Evolutionary conservation across 148 eudicot genomes (phyloP), one percentile per base, ranked within the genome.

Genomic region (Linanthus parryae): DNA sequence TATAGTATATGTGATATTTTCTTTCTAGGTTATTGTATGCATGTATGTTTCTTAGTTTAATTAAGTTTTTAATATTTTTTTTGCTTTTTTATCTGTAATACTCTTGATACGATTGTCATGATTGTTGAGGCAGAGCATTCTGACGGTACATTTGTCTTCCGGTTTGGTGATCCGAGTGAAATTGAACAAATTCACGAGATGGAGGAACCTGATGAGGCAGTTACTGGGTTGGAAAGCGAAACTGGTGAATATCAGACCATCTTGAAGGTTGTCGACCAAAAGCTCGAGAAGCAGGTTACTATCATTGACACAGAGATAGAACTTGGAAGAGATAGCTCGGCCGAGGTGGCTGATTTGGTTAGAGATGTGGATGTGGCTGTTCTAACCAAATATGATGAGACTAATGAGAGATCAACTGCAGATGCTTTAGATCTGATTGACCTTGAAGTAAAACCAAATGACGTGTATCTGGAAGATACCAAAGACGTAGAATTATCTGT

Each of bases 101-200:
- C n/a, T n/a, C n/a, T n/a, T 54, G 26, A 30, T 16, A 5, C 8
- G 19, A 35, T 5, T 21, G 10, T 48, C 16, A 24, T 48, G 45
- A 31, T 20, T 47, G 34, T 56, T 39, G 48, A 24, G 30, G 50
- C 72, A 89, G 97, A 77, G 58, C 41, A 60, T 46, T 58, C 74
- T 13, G 91, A 89, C 57, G 97, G 97, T 48, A 85, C 85, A 44
- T 22, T 80, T 42, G 27, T 77, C 22, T 89, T 89, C 58, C 80
- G 65, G 51, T 89, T 89, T 45, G 97, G 86, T n/a, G 85, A 89
- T 20, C 72, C 63, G 0, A 73, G 73, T 35, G 81, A 80, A 44
- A 40, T 75, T 34, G 69, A 25, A 16, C 47, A 42, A 50, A 65
- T 44, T 54, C 48, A 30, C 22, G 59, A 46, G 33, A 12, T 51